Conservation (phyloP, 2,329 filamentous ascomycete genomes). For the Chaetomium sp. region DNA sequence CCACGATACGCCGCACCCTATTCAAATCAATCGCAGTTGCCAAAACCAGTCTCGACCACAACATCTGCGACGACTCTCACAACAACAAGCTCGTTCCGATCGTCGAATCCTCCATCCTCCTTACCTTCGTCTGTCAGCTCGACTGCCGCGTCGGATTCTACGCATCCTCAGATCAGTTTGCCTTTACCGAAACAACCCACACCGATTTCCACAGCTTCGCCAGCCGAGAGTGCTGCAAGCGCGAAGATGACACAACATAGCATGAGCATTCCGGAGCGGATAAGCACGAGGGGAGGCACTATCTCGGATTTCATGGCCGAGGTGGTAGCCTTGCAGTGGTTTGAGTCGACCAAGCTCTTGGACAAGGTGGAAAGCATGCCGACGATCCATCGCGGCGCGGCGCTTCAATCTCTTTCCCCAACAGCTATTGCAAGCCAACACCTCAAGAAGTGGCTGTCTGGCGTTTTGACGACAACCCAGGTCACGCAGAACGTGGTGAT, state of each 20-base stretch:
- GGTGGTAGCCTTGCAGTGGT: slow-evolving; percentile 98
- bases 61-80: not conserved
- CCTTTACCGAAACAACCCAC: slow-evolving; percentile 33
- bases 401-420: slow-evolving; percentile 51
- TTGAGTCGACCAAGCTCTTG: slow-evolving; percentile 78
- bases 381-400: slow-evolving; percentile 33
- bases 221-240: slow-evolving; percentile 32
- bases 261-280: slow-evolving; percentile 67
- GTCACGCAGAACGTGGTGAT: slow-evolving; percentile 94
- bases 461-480: slow-evolving; percentile 86
- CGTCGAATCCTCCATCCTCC: not conserved
- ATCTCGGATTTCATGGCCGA: slow-evolving; percentile 77
- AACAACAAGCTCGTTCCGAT: slow-evolving; percentile 3
- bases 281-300: slow-evolving; percentile 68
- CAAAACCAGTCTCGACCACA: too few species aligned
- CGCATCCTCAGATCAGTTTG: slow-evolving; percentile 20
- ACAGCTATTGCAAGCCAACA: slow-evolving; percentile 71
- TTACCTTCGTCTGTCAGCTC: not conserved
- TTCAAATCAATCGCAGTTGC: not conserved
- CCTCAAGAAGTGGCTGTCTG: slow-evolving; percentile 91
- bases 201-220: slow-evolving; percentile 24
- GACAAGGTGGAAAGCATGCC: slow-evolving; percentile 62
- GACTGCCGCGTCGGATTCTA: slow-evolving; percentile 1
- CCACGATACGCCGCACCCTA: slow-evolving; percentile 11
- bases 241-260: slow-evolving; percentile 49